These are phyloP conservation scores for Beauveria sp. DNA, from an alignment of 2,329 filamentous ascomycete genomes.

Conservation along the genomic window DNA sequence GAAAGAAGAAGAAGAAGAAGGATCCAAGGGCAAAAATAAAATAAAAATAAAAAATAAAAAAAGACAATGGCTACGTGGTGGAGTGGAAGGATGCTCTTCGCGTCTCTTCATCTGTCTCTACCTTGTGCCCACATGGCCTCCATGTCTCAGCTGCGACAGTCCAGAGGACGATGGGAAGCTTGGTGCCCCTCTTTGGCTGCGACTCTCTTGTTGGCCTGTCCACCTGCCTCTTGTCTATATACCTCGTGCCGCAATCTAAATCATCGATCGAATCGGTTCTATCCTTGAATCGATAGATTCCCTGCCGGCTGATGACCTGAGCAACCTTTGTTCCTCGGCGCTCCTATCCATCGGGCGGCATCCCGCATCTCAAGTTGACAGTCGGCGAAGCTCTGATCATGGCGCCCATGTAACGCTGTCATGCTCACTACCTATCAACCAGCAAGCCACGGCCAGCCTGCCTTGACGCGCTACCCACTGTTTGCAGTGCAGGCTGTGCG, in stretches of 20 bases:
- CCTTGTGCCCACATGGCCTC: background rate
- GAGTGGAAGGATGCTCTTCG: background rate
- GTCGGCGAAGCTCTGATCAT: background rate
- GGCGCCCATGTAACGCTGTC: background rate
- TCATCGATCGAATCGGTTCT: background rate
- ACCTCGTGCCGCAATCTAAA: background rate
- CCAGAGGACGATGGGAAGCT: background rate
- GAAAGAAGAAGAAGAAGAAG: background rate
- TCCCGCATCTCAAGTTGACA: background rate
- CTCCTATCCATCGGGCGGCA: background rate
- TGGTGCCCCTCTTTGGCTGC: background rate
- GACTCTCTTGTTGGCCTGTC: background rate
- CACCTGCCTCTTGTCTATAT: background rate
- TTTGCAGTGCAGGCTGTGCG: background rate
- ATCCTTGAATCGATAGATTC: background rate
- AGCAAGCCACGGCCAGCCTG: background rate
- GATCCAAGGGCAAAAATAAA: background rate
- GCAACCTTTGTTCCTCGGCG: background rate
- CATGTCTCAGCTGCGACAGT: background rate
- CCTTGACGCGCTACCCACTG: background rate
- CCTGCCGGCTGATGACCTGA: background rate
- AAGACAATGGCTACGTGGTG: background rate
- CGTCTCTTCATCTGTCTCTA: background rate
- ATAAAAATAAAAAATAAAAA: background rate
- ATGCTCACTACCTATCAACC: background rate